Percentiles rank a stretch among this genome's conserved stretches.
phyloP scores from a whole-genome alignment of 441 rosid species.

The Gossypium davidsonii region DNA sequence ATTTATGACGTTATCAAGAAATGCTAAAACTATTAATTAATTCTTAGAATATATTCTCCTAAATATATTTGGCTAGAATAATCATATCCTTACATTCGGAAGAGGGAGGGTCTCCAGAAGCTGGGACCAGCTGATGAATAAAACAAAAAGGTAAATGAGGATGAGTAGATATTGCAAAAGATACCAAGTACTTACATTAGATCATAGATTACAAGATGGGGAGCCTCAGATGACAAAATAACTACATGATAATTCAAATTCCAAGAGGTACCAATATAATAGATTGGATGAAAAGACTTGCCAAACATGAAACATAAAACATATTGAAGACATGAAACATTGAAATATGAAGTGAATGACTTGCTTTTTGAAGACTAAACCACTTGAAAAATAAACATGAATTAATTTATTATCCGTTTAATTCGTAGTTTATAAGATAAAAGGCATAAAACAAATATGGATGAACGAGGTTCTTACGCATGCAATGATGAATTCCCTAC shows the following conservation, averaged over 20 bases:
- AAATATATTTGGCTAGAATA: neutral
- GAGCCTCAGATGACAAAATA: no score
- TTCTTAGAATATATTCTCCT: neutral
- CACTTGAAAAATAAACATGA: neutral
- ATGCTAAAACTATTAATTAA: neutral
- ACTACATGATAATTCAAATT: neutral
- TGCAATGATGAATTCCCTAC: neutral
- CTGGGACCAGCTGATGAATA: slow-evolving; percentile 85
- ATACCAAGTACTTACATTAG: neutral
- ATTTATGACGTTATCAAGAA: slow-evolving; percentile 4
- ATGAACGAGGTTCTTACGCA: neutral
- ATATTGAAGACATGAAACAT: neutral
- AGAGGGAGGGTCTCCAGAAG: slow-evolving; percentile 75
- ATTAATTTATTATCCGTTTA: neutral
- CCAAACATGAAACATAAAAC: neutral
- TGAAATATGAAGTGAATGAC: neutral
- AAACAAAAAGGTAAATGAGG: slow-evolving; percentile 20
- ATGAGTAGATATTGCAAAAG: neutral
- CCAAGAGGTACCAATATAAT: neutral
- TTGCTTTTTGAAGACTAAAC: neutral
- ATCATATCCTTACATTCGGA: slow-evolving; percentile 56
- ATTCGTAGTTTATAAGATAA: neutral
- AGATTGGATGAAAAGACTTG: neutral
- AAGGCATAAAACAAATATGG: neutral
- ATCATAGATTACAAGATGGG: neutral